Percentiles rank a stretch among this genome's conserved stretches.
phyloP scores from a whole-genome alignment of 1,139 yeast genomes.

The Sugiyamaella xylanicola region DNA sequence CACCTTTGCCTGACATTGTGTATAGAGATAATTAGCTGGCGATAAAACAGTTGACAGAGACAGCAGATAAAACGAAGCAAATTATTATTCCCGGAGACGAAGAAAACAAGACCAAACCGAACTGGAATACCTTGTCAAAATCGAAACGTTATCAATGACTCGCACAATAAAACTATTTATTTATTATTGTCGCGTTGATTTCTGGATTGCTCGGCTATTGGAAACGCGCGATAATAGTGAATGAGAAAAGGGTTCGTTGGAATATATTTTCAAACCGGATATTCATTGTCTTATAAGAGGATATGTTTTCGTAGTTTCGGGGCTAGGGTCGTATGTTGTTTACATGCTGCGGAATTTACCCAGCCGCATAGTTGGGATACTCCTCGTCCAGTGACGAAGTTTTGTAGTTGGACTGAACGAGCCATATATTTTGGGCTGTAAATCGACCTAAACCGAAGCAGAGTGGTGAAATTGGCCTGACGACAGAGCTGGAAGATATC shows the following conservation, averaged over 20 bases:
- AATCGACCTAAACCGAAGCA: too few species aligned
- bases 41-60: conserved; percentile 7
- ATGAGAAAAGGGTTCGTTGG: conserved; percentile 14
- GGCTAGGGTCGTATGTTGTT: conserved; percentile 1
- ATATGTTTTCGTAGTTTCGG: background rate
- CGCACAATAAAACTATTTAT: background rate
- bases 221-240: conserved; percentile 9
- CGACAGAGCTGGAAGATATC: too few species aligned
- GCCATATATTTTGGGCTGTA: too few species aligned
- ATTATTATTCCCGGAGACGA: too few species aligned
- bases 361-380: too few species aligned
- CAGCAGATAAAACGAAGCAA: too few species aligned
- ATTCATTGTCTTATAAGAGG: conserved; percentile 12
- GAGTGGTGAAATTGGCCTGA: too few species aligned
- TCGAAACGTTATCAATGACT: background rate
- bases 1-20: conserved; percentile 51
- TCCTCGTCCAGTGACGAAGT: too few species aligned
- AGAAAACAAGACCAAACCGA: background rate
- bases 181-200: conserved; percentile 3
- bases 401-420: too few species aligned
- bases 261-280: conserved; percentile 13
- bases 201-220: conserved; percentile 13
- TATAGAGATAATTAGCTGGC: background rate
- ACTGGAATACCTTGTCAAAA: background rate
- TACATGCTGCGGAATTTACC: conserved; percentile 5